Base-by-base conservation (phyloP, 495 filamentous ascomycete genomes). In the Rostrohypoxylon terebratum region DNA sequence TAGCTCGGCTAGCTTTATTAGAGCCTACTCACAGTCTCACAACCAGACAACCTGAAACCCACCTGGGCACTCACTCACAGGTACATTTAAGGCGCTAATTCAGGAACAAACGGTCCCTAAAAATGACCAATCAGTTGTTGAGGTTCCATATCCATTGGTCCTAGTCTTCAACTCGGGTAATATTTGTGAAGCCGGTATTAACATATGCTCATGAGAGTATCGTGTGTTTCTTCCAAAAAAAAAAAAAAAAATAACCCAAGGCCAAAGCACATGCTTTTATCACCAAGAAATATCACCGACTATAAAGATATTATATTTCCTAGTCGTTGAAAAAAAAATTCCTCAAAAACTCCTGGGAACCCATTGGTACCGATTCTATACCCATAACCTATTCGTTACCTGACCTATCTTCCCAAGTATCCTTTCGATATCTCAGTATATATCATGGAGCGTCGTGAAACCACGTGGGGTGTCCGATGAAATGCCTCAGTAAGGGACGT, bases 121-220 rank as follows among this genome's bases (percentile, higher is more conserved):
- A 16, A 18, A 18, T 9, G 53, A 9, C 60, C n/a, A 31, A 21
- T 14, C n/a, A 38, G 58, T 20, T 48, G 28, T 55, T 47, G 50
- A 20, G 63, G 25, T 48, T 58, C 18, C n/a, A n/a, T 50, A 48
- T 60, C 64, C 64, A 44, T 72, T 68, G 40, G 69, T 38, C 69
- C 63, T 63, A 63, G 53, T 36, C 59, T 63, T 31, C 23, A 40
- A 51, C 31, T n/a, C 69, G 63, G 69, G 69, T 44, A 55, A 47
- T 71, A 66, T 25, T 66, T 66, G 14, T 71, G 69, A 66, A 10
- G 50, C 69, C 69, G 62, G 62, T 59, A n/a, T n/a, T n/a, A 31
- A 48, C 63, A 53, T 16, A 57, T 59, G 21, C 33, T 71, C 68
- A 42, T 4, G 40, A 66, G 40, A 63, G 42, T 18, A 66, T 66